Evolutionary conservation across 805 yeast genomes (phyloP).

Genomic region (Citeromyces nyonsensis): DNA sequence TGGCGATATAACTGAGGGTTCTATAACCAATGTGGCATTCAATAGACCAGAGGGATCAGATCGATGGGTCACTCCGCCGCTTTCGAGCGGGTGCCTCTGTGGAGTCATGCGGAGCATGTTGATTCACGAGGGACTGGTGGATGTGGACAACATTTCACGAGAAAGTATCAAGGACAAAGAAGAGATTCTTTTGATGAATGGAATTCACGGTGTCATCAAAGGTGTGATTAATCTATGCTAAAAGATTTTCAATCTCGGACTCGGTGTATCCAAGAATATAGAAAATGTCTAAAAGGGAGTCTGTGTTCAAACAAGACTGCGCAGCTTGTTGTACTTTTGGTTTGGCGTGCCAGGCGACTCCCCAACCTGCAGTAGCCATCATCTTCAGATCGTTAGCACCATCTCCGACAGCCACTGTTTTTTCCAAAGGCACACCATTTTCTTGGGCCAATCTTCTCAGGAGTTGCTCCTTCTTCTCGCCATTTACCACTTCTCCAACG

Average conservation of each 20-base stretch:
- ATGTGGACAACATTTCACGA: slow-evolving; percentile 32
- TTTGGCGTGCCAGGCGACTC: slow-evolving; percentile 95
- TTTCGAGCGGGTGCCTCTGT: slow-evolving; percentile 68
- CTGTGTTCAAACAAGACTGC: slow-evolving; percentile 66
- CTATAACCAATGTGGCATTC: slow-evolving; percentile 70
- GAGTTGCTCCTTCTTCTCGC: slow-evolving; percentile 64
- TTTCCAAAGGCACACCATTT: slow-evolving; percentile 30
- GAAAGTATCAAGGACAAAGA: slow-evolving; percentile 47
- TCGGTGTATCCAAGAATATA: slow-evolving; percentile 69
- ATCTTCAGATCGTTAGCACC: slow-evolving; percentile 93
- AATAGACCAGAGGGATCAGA: slow-evolving; percentile 20
- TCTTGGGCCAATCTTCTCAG: slow-evolving; percentile 42
- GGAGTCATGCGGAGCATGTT: slow-evolving; percentile 68
- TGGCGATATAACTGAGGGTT: slow-evolving; percentile 60
- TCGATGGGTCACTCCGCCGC: slow-evolving; percentile 70
- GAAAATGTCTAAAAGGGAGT: slow-evolving; percentile 57
- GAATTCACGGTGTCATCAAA: slow-evolving; percentile 62
- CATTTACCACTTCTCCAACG: slow-evolving; percentile 74
- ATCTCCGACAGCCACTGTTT: slow-evolving; percentile 82
- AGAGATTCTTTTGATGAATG: slow-evolving; percentile 63
- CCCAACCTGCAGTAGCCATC: slow-evolving; percentile 88
- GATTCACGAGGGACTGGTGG: slow-evolving; percentile 31
- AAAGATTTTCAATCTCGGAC: slow-evolving; percentile 25
- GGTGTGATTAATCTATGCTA: slow-evolving; percentile 19
- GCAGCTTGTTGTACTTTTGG: slow-evolving; percentile 80